Evolutionary conservation across 1,139 yeast genomes (phyloP).

Genomic region (Saccharomyces pastorianus): DNA sequence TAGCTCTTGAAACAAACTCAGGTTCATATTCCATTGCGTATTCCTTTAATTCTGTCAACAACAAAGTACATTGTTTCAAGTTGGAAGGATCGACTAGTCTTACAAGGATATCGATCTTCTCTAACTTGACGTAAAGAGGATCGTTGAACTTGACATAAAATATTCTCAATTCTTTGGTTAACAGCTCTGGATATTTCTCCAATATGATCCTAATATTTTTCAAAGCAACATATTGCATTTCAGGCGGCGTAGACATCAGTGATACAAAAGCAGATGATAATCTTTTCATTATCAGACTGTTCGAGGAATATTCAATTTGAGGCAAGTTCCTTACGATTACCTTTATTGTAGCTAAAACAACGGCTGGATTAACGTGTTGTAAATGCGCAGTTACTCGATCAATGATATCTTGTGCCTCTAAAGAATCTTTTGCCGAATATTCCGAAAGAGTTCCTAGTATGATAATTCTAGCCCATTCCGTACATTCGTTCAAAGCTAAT

Average conservation of each 20-base stretch:
- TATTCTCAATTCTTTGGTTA: slow-evolving; percentile 76
- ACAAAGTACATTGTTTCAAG: slow-evolving; percentile 55
- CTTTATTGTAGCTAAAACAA: slow-evolving; percentile 79
- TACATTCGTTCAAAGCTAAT: slow-evolving; percentile 86
- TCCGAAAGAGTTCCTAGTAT: slow-evolving; percentile 76
- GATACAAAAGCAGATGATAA: slow-evolving; percentile 90
- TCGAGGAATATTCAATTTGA: slow-evolving; percentile 29
- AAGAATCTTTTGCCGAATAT: slow-evolving; percentile 46
- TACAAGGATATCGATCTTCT: slow-evolving; percentile 84
- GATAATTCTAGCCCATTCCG: slow-evolving; percentile 97
- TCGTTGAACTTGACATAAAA: slow-evolving; percentile 92
- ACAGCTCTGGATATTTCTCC: slow-evolving; percentile 77
- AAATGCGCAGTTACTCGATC: slow-evolving; percentile 91
- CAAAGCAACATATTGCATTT: slow-evolving; percentile 90
- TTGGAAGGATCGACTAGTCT: slow-evolving; percentile 54
- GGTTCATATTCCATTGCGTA: slow-evolving; percentile 92
- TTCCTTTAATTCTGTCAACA: slow-evolving; percentile 81
- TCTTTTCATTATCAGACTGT: slow-evolving; percentile 42
- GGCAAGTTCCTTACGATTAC: slow-evolving; percentile 69
- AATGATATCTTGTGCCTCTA: slow-evolving; percentile 77
- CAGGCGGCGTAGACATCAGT: slow-evolving; percentile 78
- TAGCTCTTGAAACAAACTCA: slow-evolving; percentile 75
- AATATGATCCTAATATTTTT: slow-evolving; percentile 84
- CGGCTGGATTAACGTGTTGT: slow-evolving; percentile 96
- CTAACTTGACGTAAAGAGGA: slow-evolving; percentile 86